phyloP scores from a whole-genome alignment of 345 rosid genomes.

The Aurinia saxatilis region DNA sequence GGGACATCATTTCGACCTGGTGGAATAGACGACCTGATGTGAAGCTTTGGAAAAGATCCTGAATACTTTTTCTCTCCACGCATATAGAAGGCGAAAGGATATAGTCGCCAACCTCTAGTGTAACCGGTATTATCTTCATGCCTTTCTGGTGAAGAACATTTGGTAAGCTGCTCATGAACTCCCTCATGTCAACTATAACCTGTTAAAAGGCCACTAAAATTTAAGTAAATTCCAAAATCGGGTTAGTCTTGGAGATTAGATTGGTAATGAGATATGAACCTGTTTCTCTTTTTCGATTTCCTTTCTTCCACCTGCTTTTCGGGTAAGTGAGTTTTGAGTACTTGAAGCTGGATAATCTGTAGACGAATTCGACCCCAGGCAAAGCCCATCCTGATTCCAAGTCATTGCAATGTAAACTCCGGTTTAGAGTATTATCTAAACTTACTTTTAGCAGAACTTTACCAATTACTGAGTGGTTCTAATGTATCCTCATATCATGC shows the following conservation, averaged over 20 bases:
- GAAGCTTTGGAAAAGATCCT: slow-evolving; percentile 92
- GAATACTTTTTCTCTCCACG: slow-evolving; percentile 93
- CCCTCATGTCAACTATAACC: slow-evolving; percentile 98
- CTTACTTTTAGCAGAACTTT: not conserved
- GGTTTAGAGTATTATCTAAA: not conserved
- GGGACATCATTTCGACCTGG: slow-evolving; percentile 89
- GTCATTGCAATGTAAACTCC: not conserved
- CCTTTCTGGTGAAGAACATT: slow-evolving; percentile 97
- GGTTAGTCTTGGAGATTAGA: not conserved
- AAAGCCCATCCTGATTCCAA: slow-evolving; percentile 56
- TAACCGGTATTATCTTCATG: slow-evolving; percentile 83
- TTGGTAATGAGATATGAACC: slow-evolving; percentile 32
- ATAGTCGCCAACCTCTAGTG: slow-evolving; percentile 94
- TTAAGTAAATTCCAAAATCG: not conserved
- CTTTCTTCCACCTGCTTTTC: slow-evolving; percentile 95
- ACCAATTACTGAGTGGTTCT: not conserved
- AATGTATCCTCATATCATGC: not conserved
- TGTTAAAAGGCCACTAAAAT: slow-evolving; percentile 13
- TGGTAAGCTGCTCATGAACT: slow-evolving; percentile 99
- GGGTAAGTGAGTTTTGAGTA: slow-evolving; percentile 72
- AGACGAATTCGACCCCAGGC: slow-evolving; percentile 49
- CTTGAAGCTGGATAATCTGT: slow-evolving; percentile 52
- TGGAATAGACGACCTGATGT: slow-evolving; percentile 88
- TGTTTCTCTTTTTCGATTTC: slow-evolving; percentile 84
- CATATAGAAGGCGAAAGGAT: slow-evolving; percentile 81